These are phyloP conservation scores for Ogataea pini DNA, from an alignment of 805 yeast genomes.

Conservation along the genomic window DNA sequence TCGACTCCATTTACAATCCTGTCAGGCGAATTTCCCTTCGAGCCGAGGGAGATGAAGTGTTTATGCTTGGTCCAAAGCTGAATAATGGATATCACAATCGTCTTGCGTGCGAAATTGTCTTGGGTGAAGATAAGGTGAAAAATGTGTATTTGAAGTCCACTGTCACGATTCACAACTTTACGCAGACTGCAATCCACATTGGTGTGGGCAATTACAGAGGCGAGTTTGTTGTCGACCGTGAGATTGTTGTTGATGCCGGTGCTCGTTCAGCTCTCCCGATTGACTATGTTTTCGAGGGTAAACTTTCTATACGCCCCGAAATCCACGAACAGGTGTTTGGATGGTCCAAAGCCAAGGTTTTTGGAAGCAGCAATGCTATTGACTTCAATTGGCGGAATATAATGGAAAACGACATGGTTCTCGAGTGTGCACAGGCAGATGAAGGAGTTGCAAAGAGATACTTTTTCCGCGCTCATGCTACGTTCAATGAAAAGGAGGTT, in stretches of 20 bases:
- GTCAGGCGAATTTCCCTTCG: slow-evolving; percentile 63
- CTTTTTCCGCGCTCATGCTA: slow-evolving; percentile 73
- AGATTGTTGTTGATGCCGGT: slow-evolving; percentile 53
- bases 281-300: slow-evolving; percentile 58
- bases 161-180: slow-evolving; percentile 63
- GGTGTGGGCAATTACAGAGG: slow-evolving; percentile 39
- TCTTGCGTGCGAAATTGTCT: slow-evolving; percentile 65
- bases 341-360: slow-evolving; percentile 61
- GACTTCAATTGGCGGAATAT: slow-evolving; percentile 65
- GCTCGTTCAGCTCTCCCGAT: slow-evolving; percentile 71
- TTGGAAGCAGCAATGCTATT: slow-evolving; percentile 18
- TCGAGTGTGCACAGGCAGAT: slow-evolving; percentile 57
- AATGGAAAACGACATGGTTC: slow-evolving; percentile 47
- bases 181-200: slow-evolving; percentile 55
- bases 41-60: slow-evolving; percentile 80
- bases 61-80: slow-evolving; percentile 62
- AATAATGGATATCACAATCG: slow-evolving; percentile 59
- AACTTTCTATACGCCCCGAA: slow-evolving; percentile 63
- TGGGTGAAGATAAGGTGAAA: slow-evolving; percentile 79
- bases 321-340: slow-evolving; percentile 49
- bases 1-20: slow-evolving; percentile 55
- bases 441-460: slow-evolving; percentile 37
- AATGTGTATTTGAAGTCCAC: slow-evolving; percentile 78
- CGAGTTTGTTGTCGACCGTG: slow-evolving; percentile 32
- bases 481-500: slow-evolving; percentile 65